A percentile compares a stretch with the other conserved stretches of the same genome.
Conservation (phyloP, 164 flowering plant species). For the Kingdonia uniflora region DNA sequence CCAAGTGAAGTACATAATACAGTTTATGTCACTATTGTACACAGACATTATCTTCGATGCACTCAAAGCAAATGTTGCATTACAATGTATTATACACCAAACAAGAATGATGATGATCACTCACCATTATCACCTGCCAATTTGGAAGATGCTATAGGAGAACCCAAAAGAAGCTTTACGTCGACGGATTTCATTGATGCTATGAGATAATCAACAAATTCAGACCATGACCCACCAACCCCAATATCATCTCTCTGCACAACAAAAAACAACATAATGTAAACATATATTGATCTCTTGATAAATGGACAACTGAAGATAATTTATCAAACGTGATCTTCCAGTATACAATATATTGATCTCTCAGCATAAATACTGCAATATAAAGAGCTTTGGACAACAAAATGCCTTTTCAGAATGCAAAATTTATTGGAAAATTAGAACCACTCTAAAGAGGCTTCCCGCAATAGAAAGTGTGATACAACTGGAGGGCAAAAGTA, state of each 20-base stretch:
- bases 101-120: background rate
- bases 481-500: too few relatives aligned
- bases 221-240: slow-evolving; percentile 74
- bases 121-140: slow-evolving; percentile 11
- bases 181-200: slow-evolving; percentile 57
- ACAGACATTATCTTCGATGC: too few relatives aligned
- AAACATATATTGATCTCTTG: too few relatives aligned
- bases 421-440: too few relatives aligned
- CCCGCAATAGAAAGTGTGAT: too few relatives aligned
- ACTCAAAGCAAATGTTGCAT: too few relatives aligned
- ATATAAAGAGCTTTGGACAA: too few relatives aligned
- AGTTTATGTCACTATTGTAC: background rate
- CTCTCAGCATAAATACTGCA: too few relatives aligned
- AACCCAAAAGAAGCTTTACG: slow-evolving; percentile 60
- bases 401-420: too few relatives aligned
- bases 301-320: background rate
- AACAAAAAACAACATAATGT: background rate
- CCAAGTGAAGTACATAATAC: too few relatives aligned
- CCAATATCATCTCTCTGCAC: slow-evolving; percentile 67
- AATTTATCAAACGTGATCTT: background rate
- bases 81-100: too few relatives aligned
- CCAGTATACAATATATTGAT: background rate
- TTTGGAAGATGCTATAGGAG: slow-evolving; percentile 9
- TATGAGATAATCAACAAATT: slow-evolving; percentile 55
- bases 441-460: too few relatives aligned